phyloP scores from a whole-genome alignment of 306 rosid genomes.

The Inga oerstediana region DNA sequence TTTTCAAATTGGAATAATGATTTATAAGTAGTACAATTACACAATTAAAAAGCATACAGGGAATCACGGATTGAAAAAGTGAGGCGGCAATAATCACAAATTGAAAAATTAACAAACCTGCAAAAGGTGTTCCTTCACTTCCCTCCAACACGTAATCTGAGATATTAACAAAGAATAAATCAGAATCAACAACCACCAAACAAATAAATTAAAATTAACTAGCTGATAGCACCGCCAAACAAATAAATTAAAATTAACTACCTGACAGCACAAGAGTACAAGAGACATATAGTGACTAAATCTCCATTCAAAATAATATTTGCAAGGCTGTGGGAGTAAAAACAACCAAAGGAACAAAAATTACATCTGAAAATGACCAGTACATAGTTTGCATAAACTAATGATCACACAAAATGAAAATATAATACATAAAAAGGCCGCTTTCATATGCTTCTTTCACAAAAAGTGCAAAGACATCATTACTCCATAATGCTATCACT shows the following conservation, averaged over 20 bases:
- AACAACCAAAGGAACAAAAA: neutral
- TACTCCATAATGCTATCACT: neutral
- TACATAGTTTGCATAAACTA: neutral
- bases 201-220: slow-evolving; percentile 22
- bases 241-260: slow-evolving; percentile 28
- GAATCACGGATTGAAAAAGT: slow-evolving; percentile 4
- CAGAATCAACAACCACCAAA: slow-evolving; percentile 27
- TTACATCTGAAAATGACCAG: neutral
- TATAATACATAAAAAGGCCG: neutral
- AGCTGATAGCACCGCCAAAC: slow-evolving; percentile 21
- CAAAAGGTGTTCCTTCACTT: slow-evolving; percentile 96
- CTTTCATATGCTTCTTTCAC: neutral
- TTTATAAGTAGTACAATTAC: slow-evolving; percentile 8
- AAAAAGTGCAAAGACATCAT: neutral
- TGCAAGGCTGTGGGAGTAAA: neutral
- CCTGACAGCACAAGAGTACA: slow-evolving; percentile 5
- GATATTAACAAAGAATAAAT: slow-evolving; percentile 32
- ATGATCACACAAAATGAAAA: neutral
- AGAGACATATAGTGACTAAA: neutral
- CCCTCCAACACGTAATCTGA: slow-evolving; percentile 97
- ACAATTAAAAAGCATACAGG: slow-evolving; percentile 2
- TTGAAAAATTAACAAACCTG: slow-evolving; percentile 55
- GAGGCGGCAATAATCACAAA: slow-evolving; percentile 25
- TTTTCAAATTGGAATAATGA: slow-evolving; percentile 11
- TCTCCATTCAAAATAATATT: neutral